Percentiles rank a stretch among this genome's conserved stretches.
phyloP scores from a whole-genome alignment of 768 basidiomycete species.

The Boletales sp. region DNA sequence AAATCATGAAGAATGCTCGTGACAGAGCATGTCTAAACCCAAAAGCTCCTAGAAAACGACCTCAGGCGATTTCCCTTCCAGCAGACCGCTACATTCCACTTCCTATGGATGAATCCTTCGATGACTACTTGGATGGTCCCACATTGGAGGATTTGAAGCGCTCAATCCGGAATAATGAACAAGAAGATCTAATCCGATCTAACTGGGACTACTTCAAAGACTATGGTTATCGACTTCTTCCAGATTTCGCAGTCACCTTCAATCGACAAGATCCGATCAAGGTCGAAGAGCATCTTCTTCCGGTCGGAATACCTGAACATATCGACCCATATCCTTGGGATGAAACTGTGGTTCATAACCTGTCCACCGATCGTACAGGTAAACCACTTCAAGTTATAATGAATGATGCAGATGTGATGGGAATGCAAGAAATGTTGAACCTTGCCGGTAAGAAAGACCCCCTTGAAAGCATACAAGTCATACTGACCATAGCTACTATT shows the following conservation, averaged over 20 bases:
- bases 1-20: neutral
- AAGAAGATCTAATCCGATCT: neutral
- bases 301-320: neutral
- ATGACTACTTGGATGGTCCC: neutral
- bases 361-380: neutral
- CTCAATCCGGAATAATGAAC: neutral
- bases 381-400: neutral
- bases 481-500: too few relatives aligned
- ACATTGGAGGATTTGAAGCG: slow-evolving; percentile 2
- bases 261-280: neutral
- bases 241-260: neutral
- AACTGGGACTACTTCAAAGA: slow-evolving; percentile 9
- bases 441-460: neutral
- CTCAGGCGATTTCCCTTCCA: neutral
- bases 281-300: neutral
- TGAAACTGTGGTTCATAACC: neutral
- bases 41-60: neutral
- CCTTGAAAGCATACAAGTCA: too few relatives aligned
- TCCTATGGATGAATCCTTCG: neutral
- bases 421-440: neutral
- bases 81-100: neutral
- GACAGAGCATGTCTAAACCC: neutral
- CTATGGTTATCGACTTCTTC: slow-evolving; percentile 2
- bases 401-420: slow-evolving; percentile 1
- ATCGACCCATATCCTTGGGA: neutral